These are phyloP conservation scores for Haberlea rhodopensis DNA, from an alignment of 257 asterid genomes.

Conservation along the genomic window DNA sequence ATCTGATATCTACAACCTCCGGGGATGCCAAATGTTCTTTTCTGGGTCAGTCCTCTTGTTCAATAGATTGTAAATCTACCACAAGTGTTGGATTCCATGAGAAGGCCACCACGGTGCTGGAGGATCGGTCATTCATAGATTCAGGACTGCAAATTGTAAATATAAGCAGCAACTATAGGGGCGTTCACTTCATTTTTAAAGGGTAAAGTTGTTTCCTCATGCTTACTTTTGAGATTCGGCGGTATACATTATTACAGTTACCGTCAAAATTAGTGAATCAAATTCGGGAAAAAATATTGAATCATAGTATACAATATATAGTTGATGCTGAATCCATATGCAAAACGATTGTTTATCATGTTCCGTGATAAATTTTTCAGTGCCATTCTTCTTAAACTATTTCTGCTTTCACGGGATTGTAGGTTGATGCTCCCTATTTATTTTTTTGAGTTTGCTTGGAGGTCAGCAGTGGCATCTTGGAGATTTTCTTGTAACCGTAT, in stretches of 20 bases:
- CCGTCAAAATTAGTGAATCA: background rate
- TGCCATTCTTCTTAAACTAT: constrained; percentile 19
- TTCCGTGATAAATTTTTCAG: constrained; percentile 11
- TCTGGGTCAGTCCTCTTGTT: constrained; percentile 40
- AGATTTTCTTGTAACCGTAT: constrained; percentile 39
- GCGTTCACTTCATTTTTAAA: constrained; percentile 63
- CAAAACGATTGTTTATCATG: background rate
- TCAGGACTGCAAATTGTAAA: constrained; percentile 52
- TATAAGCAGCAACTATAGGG: constrained; percentile 44
- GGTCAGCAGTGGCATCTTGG: constrained; percentile 55
- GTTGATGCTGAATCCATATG: background rate
- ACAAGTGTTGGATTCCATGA: constrained; percentile 33
- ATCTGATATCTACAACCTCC: constrained; percentile 25
- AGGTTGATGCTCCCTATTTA: constrained; percentile 72
- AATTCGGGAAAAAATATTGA: no score
- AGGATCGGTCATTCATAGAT: constrained; percentile 37
- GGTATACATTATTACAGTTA: background rate
- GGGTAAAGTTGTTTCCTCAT: constrained; percentile 48
- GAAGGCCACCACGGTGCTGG: constrained; percentile 32
- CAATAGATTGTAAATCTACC: constrained; percentile 35
- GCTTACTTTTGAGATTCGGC: constrained; percentile 16
- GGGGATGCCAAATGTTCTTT: constrained; percentile 29
- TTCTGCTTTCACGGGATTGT: constrained; percentile 28
- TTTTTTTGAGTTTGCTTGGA: constrained; percentile 55
- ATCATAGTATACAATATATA: background rate